Base-by-base conservation (phyloP, 2,329 filamentous ascomycete genomes). In the Ophiostoma ulmi region DNA sequence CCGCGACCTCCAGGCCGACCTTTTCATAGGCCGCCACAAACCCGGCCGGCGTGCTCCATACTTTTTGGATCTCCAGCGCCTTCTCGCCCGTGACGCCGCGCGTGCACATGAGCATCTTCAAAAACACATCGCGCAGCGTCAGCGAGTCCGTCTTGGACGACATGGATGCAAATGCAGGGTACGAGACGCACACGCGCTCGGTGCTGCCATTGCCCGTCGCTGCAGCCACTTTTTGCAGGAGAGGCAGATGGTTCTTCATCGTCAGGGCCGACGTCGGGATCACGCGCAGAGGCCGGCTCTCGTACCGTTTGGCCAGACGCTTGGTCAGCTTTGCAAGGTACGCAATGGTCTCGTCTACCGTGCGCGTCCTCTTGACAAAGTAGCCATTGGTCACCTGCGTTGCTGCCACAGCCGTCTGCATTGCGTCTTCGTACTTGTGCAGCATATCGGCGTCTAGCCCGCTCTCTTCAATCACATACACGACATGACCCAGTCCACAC, bases 71-170 rank as follows among this genome's bases (percentile, higher is more conserved):
- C 79, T 92, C 91, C 5, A 94, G 79, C 0, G 92, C 92, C 75
- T 91, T 92, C 75, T 94, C 91, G 3, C 90, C 90, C 0, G 90
- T 91, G 14, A 95, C 83, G 1, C 91, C 90, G 70, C 86, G 86
- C 1, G 87, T 92, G 73, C 90, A 92, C 91, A 95, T 93, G 67
- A 95, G 84, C 91, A 95, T 94, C 79, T 94, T 94, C 36, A 95
- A 80, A 75, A 87, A 94, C 0, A 94, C 79, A 75, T 95, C 92
- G 70, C 90, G 83, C 11, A 94, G 80, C 0, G 91, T 91, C 75
- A 93, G 86, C 72, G 86, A 86, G 69, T 91, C 90, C 0, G 90
- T 92, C 78, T 95, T 95, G 10, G 89, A 91, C 0, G 88, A 88
- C 64, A 94, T 80, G 0, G 88, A 88, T 0, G 89, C 87, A 77